Conservation (phyloP, 495 filamentous ascomycete genomes). For the Glutinoglossum americanum region DNA sequence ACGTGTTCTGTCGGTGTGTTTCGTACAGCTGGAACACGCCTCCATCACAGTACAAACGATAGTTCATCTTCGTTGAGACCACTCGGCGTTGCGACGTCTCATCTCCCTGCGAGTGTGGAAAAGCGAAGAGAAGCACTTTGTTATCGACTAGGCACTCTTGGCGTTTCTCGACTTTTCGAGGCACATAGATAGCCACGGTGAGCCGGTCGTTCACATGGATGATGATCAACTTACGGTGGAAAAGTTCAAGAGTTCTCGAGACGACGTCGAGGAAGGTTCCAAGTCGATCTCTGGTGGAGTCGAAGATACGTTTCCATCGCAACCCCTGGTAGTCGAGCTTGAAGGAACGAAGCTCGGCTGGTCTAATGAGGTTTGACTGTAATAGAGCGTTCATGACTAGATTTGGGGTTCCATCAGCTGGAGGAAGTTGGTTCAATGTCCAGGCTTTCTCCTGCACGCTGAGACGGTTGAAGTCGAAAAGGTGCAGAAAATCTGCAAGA, state of each 20-base stretch:
- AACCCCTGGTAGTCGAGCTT: not conserved
- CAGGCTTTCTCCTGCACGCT: not conserved
- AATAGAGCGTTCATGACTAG: not conserved
- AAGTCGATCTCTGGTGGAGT: not conserved
- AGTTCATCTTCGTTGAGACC: not conserved
- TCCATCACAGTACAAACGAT: not conserved
- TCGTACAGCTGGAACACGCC: not conserved
- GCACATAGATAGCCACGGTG: slow-evolving; percentile 28
- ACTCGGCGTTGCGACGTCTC: not conserved
- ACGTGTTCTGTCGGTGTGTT: not conserved
- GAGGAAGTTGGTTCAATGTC: not conserved
- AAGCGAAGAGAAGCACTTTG: not conserved
- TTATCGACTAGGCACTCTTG: slow-evolving; percentile 10
- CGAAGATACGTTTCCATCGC: not conserved
- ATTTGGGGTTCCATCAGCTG: not conserved
- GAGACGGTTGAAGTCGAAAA: not conserved
- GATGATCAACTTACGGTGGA: slow-evolving; percentile 26
- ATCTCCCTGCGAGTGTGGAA: not conserved
- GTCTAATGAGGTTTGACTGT: not conserved
- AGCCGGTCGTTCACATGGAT: slow-evolving; percentile 24
- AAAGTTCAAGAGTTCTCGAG: slow-evolving; percentile 6
- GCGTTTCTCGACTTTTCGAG: slow-evolving; percentile 18
- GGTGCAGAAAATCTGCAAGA: not conserved
- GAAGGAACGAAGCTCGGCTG: not conserved
- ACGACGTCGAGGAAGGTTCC: not conserved